phyloP scores from a whole-genome alignment of 1,284 basidiomycete species.

The Cutaneotrichosporon cavernicola region DNA sequence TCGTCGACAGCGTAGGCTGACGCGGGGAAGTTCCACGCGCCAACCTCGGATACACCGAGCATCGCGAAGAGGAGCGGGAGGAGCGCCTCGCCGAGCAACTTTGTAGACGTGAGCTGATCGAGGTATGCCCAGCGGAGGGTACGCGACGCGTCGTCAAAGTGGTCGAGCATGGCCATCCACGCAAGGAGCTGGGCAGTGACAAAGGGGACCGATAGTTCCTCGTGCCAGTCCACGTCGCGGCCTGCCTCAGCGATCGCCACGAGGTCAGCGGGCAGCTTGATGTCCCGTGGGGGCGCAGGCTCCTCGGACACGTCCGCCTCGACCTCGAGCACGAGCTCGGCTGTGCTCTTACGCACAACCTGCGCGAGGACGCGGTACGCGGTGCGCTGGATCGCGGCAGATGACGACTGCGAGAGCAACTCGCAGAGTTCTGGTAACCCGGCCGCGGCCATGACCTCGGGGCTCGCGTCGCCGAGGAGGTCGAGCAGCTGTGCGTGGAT shows the following conservation, averaged over 20 bases:
- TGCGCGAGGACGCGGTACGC: slow-evolving; percentile 43
- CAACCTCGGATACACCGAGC: slow-evolving; percentile 57
- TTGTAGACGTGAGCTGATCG: slow-evolving; percentile 73
- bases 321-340: slow-evolving; percentile 72
- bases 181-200: slow-evolving; percentile 62
- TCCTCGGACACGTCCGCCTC: slow-evolving; percentile 56
- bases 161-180: slow-evolving; percentile 87
- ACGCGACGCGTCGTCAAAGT: slow-evolving; percentile 70
- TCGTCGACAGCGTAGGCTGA: slow-evolving; percentile 82
- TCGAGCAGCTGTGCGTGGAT: slow-evolving; percentile 68
- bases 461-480: slow-evolving; percentile 66
- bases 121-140: slow-evolving; percentile 63
- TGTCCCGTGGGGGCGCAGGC: slow-evolving; percentile 31
- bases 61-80: slow-evolving; percentile 73
- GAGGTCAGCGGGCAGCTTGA: slow-evolving; percentile 64
- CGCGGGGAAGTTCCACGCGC: slow-evolving; percentile 51
- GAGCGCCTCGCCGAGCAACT: slow-evolving; percentile 65
- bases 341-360: slow-evolving; percentile 40
- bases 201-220: slow-evolving; percentile 48
- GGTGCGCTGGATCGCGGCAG: slow-evolving; percentile 39
- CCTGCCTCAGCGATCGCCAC: slow-evolving; percentile 63
- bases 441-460: slow-evolving; percentile 63
- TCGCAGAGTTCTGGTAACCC: slow-evolving; percentile 60
- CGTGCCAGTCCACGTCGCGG: slow-evolving; percentile 53
- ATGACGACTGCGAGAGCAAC: slow-evolving; percentile 38